phyloP scores from a whole-genome alignment of 2,329 filamentous ascomycete genomes.

The Colletotrichum noveboracense region DNA sequence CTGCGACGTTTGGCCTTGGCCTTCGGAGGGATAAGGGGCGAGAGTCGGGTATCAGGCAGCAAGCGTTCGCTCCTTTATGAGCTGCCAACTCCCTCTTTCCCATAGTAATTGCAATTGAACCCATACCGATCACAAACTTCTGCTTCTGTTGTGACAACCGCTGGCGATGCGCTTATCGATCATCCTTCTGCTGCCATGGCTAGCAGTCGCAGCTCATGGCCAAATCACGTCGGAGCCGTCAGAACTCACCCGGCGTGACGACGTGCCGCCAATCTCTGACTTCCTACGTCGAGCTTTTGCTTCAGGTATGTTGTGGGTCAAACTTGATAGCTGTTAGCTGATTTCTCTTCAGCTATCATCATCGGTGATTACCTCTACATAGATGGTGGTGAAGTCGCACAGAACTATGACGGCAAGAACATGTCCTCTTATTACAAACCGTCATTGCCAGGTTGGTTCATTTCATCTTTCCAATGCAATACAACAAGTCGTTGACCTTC shows the following conservation, averaged over 20 bases:
- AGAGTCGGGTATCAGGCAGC: background rate
- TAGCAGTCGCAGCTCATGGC: background rate
- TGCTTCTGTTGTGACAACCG: accelerated
- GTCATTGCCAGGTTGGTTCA: background rate
- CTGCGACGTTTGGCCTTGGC: background rate
- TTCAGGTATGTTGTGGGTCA: background rate
- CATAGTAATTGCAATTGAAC: accelerated
- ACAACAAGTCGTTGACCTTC: background rate
- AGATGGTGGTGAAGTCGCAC: slow-evolving; percentile 35
- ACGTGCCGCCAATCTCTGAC: background rate
- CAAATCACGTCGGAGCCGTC: background rate
- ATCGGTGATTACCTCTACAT: slow-evolving; percentile 42
- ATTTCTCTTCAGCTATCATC: slow-evolving; percentile 26
- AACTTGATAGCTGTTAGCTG: background rate
- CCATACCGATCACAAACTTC: accelerated
- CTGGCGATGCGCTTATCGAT: background rate
- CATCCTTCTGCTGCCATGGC: background rate
- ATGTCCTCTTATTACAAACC: background rate
- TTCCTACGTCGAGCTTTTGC: background rate
- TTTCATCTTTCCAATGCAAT: background rate
- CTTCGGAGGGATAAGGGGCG: background rate
- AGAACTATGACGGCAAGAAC: slow-evolving; percentile 31
- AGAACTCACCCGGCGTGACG: background rate
- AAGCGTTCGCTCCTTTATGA: background rate
- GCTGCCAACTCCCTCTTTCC: accelerated